Base-by-base conservation (phyloP, 1,284 basidiomycete genomes). In the Vanrija sp. region DNA sequence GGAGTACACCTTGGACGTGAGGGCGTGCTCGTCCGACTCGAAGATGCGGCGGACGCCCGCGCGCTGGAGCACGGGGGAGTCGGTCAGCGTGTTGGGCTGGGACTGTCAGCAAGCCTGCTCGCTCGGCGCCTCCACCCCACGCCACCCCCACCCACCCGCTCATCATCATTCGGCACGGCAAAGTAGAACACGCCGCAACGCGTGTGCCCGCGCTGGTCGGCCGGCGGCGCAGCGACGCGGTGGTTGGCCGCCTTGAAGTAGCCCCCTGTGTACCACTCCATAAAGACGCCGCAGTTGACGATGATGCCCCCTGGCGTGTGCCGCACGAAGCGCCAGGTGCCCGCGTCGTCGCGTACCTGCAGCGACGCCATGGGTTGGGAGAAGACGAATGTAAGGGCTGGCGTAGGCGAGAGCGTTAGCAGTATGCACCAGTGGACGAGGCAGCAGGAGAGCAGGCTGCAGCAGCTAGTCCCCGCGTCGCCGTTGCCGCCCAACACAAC, bases 161-260 rank as follows among this genome's bases (percentile, higher is more conserved):
- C 62, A 25, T 76, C 66, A 48, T 74, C 71, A 58, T 78, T 78
- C 60, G 76, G 74, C 0, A 77, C 66, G 8, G 73, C 73, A 62
- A 78, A 78, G 64, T 78, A 78, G 54, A 77, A 77, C 19, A 76
- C 63, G 44, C 75, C 75, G 6, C 72, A 64, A 10, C 77, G 65
- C 6, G 63, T 67, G 51, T 74, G 71, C 45, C 74, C 69, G 0
- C 71, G 61, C 54, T 78, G 77, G 56, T 78, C 76, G 23, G 61
- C 58, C 3, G 76, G 77, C 0, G 77, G 77, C 1, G 73, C 75
- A 4, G 69, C 62, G 3, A 78, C 77, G 6, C 76, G 65, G 66
- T 78, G 77, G 46, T 74, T 78, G 29, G 76, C 74, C 21, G 69
- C 72, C 58, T 67, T 68, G 51, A 67, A 66, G 54, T 57, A 60